These are phyloP conservation scores for Ascoidea rubescens DNA, from an alignment of 805 yeast species.

Conservation along the genomic window DNA sequence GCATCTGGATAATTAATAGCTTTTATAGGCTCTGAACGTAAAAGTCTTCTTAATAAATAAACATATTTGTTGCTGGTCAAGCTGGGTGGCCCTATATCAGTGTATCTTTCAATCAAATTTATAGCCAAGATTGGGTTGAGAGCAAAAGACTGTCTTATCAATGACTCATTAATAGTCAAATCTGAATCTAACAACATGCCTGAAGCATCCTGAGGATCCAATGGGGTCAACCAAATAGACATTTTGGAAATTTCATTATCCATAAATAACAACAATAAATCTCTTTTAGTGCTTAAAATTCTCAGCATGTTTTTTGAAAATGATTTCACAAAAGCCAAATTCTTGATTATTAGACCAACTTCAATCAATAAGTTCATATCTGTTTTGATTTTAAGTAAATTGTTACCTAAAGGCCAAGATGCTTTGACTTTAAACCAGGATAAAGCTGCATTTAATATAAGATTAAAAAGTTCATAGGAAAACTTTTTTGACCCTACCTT, in stretches of 20 bases:
- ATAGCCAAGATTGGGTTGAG: slow-evolving; percentile 65
- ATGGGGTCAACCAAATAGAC: slow-evolving; percentile 58
- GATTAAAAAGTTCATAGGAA: slow-evolving; percentile 4
- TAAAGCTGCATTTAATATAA: slow-evolving; percentile 52
- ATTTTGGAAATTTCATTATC: slow-evolving; percentile 62
- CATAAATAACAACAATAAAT: slow-evolving; percentile 44
- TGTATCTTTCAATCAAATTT: slow-evolving; percentile 43
- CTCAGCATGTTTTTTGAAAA: neutral
- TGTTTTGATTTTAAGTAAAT: slow-evolving; percentile 52
- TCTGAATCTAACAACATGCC: neutral
- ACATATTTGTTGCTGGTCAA: slow-evolving; percentile 6
- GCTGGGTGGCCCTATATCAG: slow-evolving; percentile 7
- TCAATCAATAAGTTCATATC: slow-evolving; percentile 49
- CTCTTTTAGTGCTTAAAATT: slow-evolving; percentile 31
- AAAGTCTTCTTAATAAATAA: slow-evolving; percentile 25
- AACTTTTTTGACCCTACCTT: slow-evolving; percentile 13
- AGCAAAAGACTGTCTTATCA: slow-evolving; percentile 43
- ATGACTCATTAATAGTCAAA: slow-evolving; percentile 1
- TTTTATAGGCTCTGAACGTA: slow-evolving; percentile 42
- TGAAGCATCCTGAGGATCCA: slow-evolving; percentile 8
- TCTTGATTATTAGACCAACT: slow-evolving; percentile 24
- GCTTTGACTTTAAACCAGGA: slow-evolving; percentile 62
- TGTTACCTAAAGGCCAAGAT: slow-evolving; percentile 76
- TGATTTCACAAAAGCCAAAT: neutral
- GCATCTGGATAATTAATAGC: slow-evolving; percentile 46